Base-by-base conservation (phyloP, 169 alveolate species). In the Neospora caninum region DNA sequence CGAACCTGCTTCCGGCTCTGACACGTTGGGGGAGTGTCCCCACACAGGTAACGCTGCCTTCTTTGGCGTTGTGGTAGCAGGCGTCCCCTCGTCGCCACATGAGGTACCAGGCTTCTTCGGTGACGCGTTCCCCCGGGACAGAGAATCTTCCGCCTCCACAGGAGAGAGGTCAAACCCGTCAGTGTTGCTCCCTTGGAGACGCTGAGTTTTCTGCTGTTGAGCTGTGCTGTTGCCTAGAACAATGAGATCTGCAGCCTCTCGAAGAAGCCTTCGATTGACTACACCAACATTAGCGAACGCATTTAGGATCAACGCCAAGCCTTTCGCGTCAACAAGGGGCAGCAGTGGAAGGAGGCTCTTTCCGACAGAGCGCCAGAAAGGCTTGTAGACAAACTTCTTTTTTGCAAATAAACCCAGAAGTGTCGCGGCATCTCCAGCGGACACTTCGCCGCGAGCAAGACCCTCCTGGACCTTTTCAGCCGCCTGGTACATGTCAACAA, bases 321-420 rank as follows among this genome's bases (percentile, higher is more conserved):
- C 39, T 78, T 78, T 78, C 86, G 86, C 31, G 31, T 78, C 86
- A 13, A 78, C 39, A 0, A 18, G 39, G 39, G 39, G 39, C 1
- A 78, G 86, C 27, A n/a, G 86, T 0, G 86, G 86, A 18, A 20
- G 45, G 86, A 78, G 0, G 45, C 86, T 78, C 86, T n/a, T 78
- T 4, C 86, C 86, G 27, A n/a, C 86, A 4, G 86, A 78, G 49
- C 86, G 86, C 86, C 86, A 78, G 45, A 78, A 78, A 78, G 86
- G 86, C 45, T 78, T 78, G 86, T 78, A n/a, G 39, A n/a, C 45
- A 38, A 78, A 78, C 45, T 78, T 78, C 45, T 78, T 78, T 38
- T 78, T 78, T 78, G 86, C 86, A n/a, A 78, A 78, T 38, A 78
- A 78, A n/a, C 45, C 31, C n/a, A 78, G 42, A 16, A 78, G 86